These are phyloP conservation scores for Scenedesmus sp. DNA, from an alignment of 163 green algal species.

Conservation along the genomic window DNA sequence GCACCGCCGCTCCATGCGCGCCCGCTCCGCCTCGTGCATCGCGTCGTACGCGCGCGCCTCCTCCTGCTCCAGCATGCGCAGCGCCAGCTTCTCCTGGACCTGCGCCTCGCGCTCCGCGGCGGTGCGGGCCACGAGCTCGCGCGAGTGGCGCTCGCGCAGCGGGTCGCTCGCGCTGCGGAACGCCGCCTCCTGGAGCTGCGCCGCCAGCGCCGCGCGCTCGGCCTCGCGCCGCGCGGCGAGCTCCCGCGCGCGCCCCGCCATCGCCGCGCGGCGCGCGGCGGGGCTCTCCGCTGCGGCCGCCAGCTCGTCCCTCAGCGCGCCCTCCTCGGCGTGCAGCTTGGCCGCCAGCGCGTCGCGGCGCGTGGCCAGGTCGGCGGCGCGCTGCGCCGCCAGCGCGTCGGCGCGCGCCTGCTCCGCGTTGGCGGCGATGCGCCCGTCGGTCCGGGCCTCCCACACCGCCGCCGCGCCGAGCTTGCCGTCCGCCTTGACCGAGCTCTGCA, in stretches of 20 bases:
- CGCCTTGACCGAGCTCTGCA: conserved; percentile 54
- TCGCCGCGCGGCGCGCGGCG: conserved; percentile 62
- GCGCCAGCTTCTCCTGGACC: conserved; percentile 61
- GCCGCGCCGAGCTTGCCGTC: conserved; percentile 52
- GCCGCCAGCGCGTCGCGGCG: conserved; percentile 55
- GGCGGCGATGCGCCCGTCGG: conserved; percentile 53
- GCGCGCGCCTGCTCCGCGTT: conserved; percentile 53
- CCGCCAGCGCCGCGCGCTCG: conserved; percentile 57
- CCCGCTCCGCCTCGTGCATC: conserved; percentile 59
- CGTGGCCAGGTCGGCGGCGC: conserved; percentile 53
- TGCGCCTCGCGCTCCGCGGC: conserved; percentile 62
- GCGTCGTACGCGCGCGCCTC: conserved; percentile 58
- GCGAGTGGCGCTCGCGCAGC: conserved; percentile 58
- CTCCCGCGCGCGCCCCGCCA: conserved; percentile 57
- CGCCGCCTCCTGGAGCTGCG: conserved; percentile 54
- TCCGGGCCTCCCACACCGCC: conserved; percentile 55
- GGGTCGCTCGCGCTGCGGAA: conserved; percentile 69
- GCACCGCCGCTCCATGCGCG: conserved; percentile 59
- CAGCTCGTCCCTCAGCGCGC: conserved; percentile 60
- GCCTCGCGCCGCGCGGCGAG: conserved; percentile 59
- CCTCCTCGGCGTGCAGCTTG: conserved; percentile 65
- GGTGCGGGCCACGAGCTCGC: conserved; percentile 60
- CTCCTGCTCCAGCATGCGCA: conserved; percentile 57
- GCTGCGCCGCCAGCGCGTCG: conserved; percentile 51
- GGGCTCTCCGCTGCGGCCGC: conserved; percentile 60